A percentile compares a stretch with the other conserved stretches of the same genome.
phyloP scores from a whole-genome alignment of 2,329 filamentous ascomycete genomes.

The Aspergillus intermedius region DNA sequence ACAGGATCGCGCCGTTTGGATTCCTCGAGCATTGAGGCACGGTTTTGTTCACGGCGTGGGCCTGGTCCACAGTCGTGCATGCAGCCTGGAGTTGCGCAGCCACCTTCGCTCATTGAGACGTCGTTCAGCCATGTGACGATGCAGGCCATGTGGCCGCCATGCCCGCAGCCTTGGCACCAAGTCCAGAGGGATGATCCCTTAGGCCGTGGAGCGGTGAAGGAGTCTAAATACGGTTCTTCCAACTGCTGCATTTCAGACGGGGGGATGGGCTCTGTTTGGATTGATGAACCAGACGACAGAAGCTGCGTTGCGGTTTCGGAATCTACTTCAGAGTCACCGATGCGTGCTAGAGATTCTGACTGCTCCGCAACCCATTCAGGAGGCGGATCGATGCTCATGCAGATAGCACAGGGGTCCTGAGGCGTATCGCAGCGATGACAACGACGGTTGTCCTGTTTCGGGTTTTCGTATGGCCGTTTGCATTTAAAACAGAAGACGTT shows the following conservation, averaged over 20 bases:
- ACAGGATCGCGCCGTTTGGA: constrained; percentile 27
- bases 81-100: constrained; percentile 55
- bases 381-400: constrained; percentile 36
- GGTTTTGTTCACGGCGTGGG: constrained; percentile 36
- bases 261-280: constrained; percentile 25
- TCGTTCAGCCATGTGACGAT: constrained; percentile 51
- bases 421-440: constrained; percentile 45
- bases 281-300: constrained; percentile 41
- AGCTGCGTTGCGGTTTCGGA: constrained; percentile 30
- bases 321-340: constrained; percentile 8
- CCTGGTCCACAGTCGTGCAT: constrained; percentile 54
- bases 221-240: constrained; percentile 11
- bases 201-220: constrained; percentile 20
- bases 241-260: constrained; percentile 20
- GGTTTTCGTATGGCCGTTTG: constrained; percentile 50
- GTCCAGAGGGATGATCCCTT: constrained; percentile 43
- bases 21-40: constrained; percentile 25
- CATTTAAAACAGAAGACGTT: constrained; percentile 52
- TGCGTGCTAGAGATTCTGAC: constrained; percentile 5
- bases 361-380: constrained; percentile 32
- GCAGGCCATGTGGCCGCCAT: constrained; percentile 54
- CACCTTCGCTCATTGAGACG: constrained; percentile 44
- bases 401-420: constrained; percentile 37
- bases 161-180: constrained; percentile 56
- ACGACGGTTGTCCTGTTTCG: constrained; percentile 41